Evolutionary conservation across 192 early-diverging fungal genomes (phyloP).

Genomic region (Jimgerdemannia lactiflua): DNA sequence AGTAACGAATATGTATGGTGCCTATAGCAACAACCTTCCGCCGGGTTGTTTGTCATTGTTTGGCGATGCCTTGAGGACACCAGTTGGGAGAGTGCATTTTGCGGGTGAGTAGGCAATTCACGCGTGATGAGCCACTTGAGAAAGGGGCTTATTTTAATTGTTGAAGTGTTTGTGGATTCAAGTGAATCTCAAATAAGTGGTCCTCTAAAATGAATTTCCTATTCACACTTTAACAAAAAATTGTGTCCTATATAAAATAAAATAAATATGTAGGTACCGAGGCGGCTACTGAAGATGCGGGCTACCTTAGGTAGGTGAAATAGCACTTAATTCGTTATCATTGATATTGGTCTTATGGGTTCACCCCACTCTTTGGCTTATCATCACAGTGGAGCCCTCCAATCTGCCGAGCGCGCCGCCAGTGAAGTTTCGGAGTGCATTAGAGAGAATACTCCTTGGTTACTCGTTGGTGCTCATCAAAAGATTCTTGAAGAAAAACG

Average conservation of each 20-base stretch:
- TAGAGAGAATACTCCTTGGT: background rate
- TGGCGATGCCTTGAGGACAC: conserved; percentile 14
- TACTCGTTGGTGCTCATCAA: background rate
- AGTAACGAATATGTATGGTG: background rate
- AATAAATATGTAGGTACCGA: conserved; percentile 2
- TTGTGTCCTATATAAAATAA: background rate
- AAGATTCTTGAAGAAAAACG: background rate
- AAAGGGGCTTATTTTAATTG: no score
- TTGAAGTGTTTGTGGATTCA: no score
- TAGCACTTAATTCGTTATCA: background rate
- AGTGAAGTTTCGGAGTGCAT: background rate
- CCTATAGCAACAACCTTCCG: background rate
- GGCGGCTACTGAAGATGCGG: conserved; percentile 5
- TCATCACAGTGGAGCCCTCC: conserved; percentile 1
- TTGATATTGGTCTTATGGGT: background rate
- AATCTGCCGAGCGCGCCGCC: conserved; percentile 11
- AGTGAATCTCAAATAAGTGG: background rate
- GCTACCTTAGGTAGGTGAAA: conserved; percentile 7
- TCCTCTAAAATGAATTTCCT: background rate
- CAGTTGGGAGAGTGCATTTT: conserved; percentile 13
- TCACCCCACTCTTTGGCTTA: background rate
- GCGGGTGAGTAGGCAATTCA: conserved; percentile 9
- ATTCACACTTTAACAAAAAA: background rate
- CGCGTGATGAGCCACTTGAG: no score
- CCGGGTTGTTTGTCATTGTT: conserved; percentile 5